Conservation (phyloP, 495 filamentous ascomycete genomes). For the Talaromyces liani region DNA sequence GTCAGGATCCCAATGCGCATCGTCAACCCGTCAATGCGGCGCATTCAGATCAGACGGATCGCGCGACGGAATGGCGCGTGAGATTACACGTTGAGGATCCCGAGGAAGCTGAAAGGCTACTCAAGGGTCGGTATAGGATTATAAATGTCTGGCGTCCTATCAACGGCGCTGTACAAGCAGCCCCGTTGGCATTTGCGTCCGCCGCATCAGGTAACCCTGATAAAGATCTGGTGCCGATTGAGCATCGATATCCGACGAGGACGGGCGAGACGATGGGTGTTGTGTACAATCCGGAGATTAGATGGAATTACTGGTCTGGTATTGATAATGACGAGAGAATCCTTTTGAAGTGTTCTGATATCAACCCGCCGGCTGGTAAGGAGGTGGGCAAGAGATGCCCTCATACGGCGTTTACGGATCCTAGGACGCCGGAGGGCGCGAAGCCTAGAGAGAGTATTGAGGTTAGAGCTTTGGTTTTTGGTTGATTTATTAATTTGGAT, state of each 20-base stretch:
- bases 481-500: slow-evolving; percentile 16
- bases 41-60: slow-evolving; percentile 77
- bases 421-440: slow-evolving; percentile 52
- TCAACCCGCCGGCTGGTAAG: slow-evolving; percentile 50
- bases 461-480: slow-evolving; percentile 78
- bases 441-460: slow-evolving; percentile 75
- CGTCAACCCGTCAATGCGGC: slow-evolving; percentile 62
- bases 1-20: slow-evolving; percentile 38
- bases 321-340: slow-evolving; percentile 69
- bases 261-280: slow-evolving; percentile 75
- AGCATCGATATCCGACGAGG: slow-evolving; percentile 68
- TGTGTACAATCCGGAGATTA: slow-evolving; percentile 45
- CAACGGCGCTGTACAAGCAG: slow-evolving; percentile 60
- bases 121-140: slow-evolving; percentile 63
- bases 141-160: slow-evolving; percentile 85
- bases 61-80: slow-evolving; percentile 58
- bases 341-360: slow-evolving; percentile 79
- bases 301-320: slow-evolving; percentile 75
- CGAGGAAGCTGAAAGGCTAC: slow-evolving; percentile 47
- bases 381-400: slow-evolving; percentile 60
- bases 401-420: slow-evolving; percentile 77
- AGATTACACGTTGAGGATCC: slow-evolving; percentile 51
- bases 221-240: slow-evolving; percentile 57
- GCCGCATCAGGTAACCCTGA: slow-evolving; percentile 48
- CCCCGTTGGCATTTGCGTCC: slow-evolving; percentile 65